Percentiles rank a stretch among this genome's conserved stretches.
These are phyloP conservation scores for Podospora pseudoanserina DNA, from an alignment of 495 filamentous ascomycete species.

Conservation along the genomic window DNA sequence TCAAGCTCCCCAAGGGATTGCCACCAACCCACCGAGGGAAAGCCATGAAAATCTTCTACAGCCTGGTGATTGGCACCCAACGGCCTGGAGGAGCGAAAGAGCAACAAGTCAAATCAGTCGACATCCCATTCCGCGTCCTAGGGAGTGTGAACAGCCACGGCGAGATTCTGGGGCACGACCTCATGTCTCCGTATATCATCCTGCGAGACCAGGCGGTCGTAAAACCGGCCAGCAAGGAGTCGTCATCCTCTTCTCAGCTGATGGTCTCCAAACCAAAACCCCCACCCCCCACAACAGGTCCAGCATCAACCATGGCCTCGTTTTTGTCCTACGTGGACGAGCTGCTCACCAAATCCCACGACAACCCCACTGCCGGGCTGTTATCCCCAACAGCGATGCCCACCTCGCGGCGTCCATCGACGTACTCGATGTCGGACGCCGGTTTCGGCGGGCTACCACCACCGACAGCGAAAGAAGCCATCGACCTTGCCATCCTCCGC, in stretches of 20 bases:
- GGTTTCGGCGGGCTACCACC: conserved; percentile 25
- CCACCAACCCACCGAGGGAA: conserved; percentile 89
- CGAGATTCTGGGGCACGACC: conserved; percentile 68
- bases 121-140: conserved; percentile 91
- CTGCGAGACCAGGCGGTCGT: conserved; percentile 80
- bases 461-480: conserved; percentile 71
- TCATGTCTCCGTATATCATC: conserved; percentile 90
- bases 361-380: conserved; percentile 53
- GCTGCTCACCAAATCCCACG: conserved; percentile 61
- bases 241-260: background rate
- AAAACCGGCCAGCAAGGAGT: conserved; percentile 40
- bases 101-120: conserved; percentile 84
- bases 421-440: conserved; percentile 34
- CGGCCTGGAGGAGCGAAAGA: conserved; percentile 71
- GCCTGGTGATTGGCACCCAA: conserved; percentile 88
- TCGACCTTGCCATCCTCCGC: conserved; percentile 82
- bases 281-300: conserved; percentile 4
- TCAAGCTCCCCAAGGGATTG: conserved; percentile 77
- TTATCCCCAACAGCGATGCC: conserved; percentile 62
- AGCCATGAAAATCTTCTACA: conserved; percentile 91
- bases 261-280: conserved; percentile 13
- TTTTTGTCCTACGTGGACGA: conserved; percentile 78
- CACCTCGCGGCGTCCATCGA: conserved; percentile 54
- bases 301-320: conserved; percentile 48
- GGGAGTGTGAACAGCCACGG: conserved; percentile 74